Evolutionary conservation across 139 green algal genomes (phyloP), one percentile per base, ranked within the genome.

Genomic region (Chlorella sp.): DNA sequence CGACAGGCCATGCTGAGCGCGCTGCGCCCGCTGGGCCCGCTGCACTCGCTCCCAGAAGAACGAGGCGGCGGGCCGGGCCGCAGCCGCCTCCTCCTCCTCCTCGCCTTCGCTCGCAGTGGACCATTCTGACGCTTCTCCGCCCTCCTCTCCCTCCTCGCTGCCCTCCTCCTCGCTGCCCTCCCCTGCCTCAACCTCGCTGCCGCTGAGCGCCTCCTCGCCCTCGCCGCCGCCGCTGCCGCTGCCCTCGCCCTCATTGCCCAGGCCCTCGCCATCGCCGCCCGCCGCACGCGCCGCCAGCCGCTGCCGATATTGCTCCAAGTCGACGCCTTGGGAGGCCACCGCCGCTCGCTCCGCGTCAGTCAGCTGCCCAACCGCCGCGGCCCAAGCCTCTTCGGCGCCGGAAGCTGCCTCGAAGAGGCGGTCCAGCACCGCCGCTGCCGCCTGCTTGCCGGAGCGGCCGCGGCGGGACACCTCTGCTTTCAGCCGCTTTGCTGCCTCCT

Each of bases 1-100:
- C 16, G 85, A 88, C 30, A 72, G 69, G 17, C 8, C 51, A 48
- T 78, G 48, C 64, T 76, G 51, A 51, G 74, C 51, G 51, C 17
- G 76, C 44, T 54, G 41, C 28, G 30, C 44, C 73, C 14, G n/a
- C 54, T 20, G 75, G 0, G 44, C 51, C 54, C 68, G 75, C 51
- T 48, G 30, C 30, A 30, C 73, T 32, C 51, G 51, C 51, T 60
- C 51, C 51, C 51, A 60, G 51, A 60, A 60, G 51, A 60, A 60
- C 2, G 51, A 20, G 51, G 51, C 51, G 16, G 46, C 8, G 8
- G 46, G 46, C 46, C 51, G n/a, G 17, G 40, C 73, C 7, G 44
- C 43, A 2, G 24, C 70, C 40, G 24, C 40, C 38, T 20, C 70
- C 70, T 76, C 74, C 46, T 65, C 74, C 2, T n/a, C 74, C 43